Base-by-base conservation (phyloP, 2,329 filamentous ascomycete species). In the Fusarium equiseti region DNA sequence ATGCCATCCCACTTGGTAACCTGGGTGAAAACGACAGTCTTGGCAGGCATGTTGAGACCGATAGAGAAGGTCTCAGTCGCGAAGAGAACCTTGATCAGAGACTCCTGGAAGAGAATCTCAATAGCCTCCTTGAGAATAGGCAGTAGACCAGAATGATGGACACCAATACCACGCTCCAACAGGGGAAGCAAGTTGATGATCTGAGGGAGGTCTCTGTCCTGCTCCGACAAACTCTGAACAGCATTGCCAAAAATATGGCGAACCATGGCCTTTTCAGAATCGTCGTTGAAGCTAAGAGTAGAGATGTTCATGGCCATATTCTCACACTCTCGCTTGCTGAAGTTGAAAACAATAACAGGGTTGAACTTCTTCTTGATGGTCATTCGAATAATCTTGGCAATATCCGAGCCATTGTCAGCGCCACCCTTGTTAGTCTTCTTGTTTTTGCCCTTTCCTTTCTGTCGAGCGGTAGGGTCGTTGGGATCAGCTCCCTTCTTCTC, bases 61-160 rank as follows among this genome's bases (percentile, higher is more conserved):
- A 99, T 99, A 6, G 96, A 98, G 82, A 99, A 99, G 2, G 96
- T 99, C 80, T 99, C 97, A 1, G 96, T 99, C 1, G 96, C 96
- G 68, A 99, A 98, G 1, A 99, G 86, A 12, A 98, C 95, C 82
- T 99, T 99, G 85, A 99, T 97, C 44, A 99, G 84, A 53, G 95
- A 95, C 82, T 99, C 96, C 78, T 99, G 96, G 86, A 99, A 99
- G 44, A 99, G 85, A 80, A 99, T 99, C 83, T 99, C 96, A 72
- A 99, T 98, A 0, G 95, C 98, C 81, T 99, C 96, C 82, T 99
- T 99, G 62, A 99, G 83, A 74, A 99, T 98, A 1, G 96, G 96
- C 53, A 99, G 85, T 46, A 99, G 86, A 64, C 96, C 96, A 35
- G 95, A 98, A 81, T 99, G 96, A 86, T 99, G 96, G 69, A 99